phyloP scores from a whole-genome alignment of 2,329 filamentous ascomycete genomes.

The Alternaria sp. region DNA sequence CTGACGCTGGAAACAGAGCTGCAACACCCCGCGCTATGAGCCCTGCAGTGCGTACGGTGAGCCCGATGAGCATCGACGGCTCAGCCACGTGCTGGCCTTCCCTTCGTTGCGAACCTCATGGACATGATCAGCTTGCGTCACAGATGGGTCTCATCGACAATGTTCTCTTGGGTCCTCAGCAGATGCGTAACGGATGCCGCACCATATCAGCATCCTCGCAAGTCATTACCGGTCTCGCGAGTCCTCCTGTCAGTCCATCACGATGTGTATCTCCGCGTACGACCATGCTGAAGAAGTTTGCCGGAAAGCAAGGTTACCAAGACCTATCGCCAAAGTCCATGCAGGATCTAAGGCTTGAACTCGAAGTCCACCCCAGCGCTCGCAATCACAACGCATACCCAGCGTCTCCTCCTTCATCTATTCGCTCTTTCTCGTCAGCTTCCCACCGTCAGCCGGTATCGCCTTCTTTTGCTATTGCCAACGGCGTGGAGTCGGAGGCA shows the following conservation, averaged over 20 bases:
- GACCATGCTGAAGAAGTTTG: conserved; percentile 35
- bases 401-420: background rate
- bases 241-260: conserved; percentile 25
- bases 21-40: conserved; percentile 17
- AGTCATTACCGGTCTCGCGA: background rate
- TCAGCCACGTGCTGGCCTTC: conserved; percentile 31
- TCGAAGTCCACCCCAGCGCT: conserved; percentile 1
- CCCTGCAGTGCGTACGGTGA: conserved; percentile 16
- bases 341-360: background rate
- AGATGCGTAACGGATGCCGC: background rate
- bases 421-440: background rate
- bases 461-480: conserved; percentile 34
- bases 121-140: conserved; percentile 17
- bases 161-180: conserved; percentile 6
- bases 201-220: conserved; percentile 1
- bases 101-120: conserved; percentile 17
- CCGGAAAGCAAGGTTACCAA: conserved; percentile 24
- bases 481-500: conserved; percentile 33
- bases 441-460: background rate
- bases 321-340: conserved; percentile 9
- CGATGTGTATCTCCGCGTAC: conserved; percentile 28
- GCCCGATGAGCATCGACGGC: conserved; percentile 37
- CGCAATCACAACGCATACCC: background rate
- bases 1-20: conserved; percentile 18
- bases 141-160: conserved; percentile 23